These are phyloP conservation scores for Carex cristatella DNA, from an alignment of 176 grass and related monocot species.

Conservation along the genomic window DNA sequence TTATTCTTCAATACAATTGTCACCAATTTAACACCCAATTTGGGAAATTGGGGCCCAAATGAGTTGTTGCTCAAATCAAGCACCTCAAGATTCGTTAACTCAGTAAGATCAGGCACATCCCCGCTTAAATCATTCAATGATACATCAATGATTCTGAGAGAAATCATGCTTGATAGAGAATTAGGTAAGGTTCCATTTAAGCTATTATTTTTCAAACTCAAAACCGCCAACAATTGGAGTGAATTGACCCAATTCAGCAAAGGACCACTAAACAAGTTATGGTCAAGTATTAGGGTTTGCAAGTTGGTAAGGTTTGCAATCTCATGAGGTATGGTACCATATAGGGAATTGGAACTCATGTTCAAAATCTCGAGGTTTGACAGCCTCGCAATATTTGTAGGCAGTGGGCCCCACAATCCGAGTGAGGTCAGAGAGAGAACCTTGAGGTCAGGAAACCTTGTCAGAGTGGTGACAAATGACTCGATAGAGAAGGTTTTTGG, in stretches of 20 bases:
- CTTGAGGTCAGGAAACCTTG: conserved; percentile 76
- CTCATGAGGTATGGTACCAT: conserved; percentile 47
- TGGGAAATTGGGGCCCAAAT: conserved; percentile 72
- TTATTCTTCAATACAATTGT: conserved; percentile 64
- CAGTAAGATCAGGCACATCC: conserved; percentile 63
- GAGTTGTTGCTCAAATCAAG: conserved; percentile 70
- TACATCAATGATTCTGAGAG: conserved; percentile 63
- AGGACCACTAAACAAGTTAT: conserved; percentile 65
- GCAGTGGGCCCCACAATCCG: conserved; percentile 73
- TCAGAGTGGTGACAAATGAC: conserved; percentile 56
- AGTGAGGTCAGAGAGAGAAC: conserved; percentile 75
- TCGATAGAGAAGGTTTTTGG: conserved; percentile 73
- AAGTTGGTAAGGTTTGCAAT: conserved; percentile 49
- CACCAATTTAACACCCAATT: conserved; percentile 59
- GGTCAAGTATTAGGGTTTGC: conserved; percentile 79
- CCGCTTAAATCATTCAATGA: conserved; percentile 67
- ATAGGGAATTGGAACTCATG: conserved; percentile 76
- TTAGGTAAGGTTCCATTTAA: conserved; percentile 50
- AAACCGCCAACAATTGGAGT: conserved; percentile 52
- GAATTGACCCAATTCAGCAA: conserved; percentile 41
- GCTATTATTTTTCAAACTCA: conserved; percentile 78
- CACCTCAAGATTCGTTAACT: conserved; percentile 44
- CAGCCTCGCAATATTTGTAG: conserved; percentile 52
- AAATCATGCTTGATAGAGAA: conserved; percentile 37
- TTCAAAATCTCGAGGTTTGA: conserved; percentile 73